A percentile compares a stretch with the other conserved stretches of the same genome.
Evolutionary conservation across 768 basidiomycete genomes (phyloP).

Genomic region (Candolleomyces aberdarensis): DNA sequence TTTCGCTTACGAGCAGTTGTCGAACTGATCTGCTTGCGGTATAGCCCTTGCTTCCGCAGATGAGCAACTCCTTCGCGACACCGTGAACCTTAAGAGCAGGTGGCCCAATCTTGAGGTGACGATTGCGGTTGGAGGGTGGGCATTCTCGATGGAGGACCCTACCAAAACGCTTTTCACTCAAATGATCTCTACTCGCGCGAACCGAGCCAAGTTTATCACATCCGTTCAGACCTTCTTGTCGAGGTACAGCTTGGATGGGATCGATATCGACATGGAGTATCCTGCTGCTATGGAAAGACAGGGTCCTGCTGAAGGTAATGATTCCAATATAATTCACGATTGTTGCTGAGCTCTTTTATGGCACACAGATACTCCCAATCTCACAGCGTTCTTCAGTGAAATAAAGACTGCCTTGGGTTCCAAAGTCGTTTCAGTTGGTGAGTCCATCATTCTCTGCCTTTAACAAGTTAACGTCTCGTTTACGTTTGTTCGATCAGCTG

Average conservation of each 20-base stretch:
- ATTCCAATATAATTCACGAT: too few species aligned
- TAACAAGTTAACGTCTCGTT: background rate
- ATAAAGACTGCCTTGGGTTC: slow-evolving; percentile 11
- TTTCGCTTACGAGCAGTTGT: slow-evolving; percentile 2
- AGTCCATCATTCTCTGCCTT: background rate
- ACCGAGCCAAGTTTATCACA: slow-evolving; percentile 15
- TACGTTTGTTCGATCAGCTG: slow-evolving; percentile 1
- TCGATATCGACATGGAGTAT: slow-evolving; percentile 23
- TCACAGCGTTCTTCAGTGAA: slow-evolving; percentile 16
- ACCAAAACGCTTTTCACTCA: slow-evolving; percentile 10
- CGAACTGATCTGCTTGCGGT: slow-evolving; percentile 17
- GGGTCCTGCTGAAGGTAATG: slow-evolving; percentile 15
- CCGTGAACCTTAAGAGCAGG: slow-evolving; percentile 9
- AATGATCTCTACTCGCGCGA: slow-evolving; percentile 13
- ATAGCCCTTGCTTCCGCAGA: background rate
- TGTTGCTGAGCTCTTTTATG: too few species aligned
- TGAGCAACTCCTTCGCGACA: slow-evolving; percentile 3
- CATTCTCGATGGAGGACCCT: slow-evolving; percentile 15
- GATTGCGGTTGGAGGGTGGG: slow-evolving; percentile 21
- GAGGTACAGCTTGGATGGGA: slow-evolving; percentile 15
- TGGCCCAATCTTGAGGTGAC: slow-evolving; percentile 14
- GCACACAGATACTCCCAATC: slow-evolving; percentile 17
- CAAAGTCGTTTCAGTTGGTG: slow-evolving; percentile 12
- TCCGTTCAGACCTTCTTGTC: slow-evolving; percentile 15
- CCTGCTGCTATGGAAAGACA: slow-evolving; percentile 17